Percentiles rank a stretch among this genome's conserved stretches.
Evolutionary conservation across 2,329 filamentous ascomycete species (phyloP).

Genomic region (Microdochium trichocladiopsis): DNA sequence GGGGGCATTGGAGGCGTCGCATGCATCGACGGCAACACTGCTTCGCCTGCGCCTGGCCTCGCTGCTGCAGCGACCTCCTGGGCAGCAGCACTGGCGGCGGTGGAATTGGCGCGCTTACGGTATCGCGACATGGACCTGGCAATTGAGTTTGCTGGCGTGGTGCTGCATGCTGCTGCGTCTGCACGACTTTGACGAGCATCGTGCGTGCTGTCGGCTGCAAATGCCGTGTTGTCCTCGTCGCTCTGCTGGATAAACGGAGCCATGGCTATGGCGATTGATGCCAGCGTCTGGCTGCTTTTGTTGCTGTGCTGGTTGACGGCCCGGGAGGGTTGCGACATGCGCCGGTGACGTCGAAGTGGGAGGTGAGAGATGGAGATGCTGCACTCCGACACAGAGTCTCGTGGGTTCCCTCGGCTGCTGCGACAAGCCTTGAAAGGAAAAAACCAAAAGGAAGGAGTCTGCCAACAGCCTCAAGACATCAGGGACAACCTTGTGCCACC

Average conservation of each 20-base stretch:
- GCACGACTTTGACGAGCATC: conserved; percentile 3
- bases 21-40: background rate
- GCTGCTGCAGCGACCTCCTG: conserved; percentile 12
- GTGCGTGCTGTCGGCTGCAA: conserved; percentile 6
- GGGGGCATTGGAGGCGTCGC: conserved; percentile 11
- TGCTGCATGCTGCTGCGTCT: conserved; percentile 1
- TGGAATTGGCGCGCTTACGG: conserved; percentile 18
- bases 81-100: conserved; percentile 13
- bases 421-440: too few relatives aligned
- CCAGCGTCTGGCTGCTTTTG: background rate
- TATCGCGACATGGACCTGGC: conserved; percentile 26
- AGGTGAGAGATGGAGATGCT: background rate
- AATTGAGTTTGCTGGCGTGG: conserved; percentile 16
- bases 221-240: conserved; percentile 1
- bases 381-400: too few relatives aligned
- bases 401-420: too few relatives aligned
- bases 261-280: background rate
- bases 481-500: background rate
- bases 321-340: background rate
- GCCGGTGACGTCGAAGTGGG: background rate
- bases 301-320: background rate
- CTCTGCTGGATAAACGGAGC: background rate
- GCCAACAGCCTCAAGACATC: background rate
- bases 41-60: too few relatives aligned
- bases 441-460: background rate